A percentile compares a stretch with the other conserved stretches of the same genome.
These are phyloP conservation scores for Trypanosoma avium DNA, from an alignment of 208 protist genomes.

Conservation along the genomic window DNA sequence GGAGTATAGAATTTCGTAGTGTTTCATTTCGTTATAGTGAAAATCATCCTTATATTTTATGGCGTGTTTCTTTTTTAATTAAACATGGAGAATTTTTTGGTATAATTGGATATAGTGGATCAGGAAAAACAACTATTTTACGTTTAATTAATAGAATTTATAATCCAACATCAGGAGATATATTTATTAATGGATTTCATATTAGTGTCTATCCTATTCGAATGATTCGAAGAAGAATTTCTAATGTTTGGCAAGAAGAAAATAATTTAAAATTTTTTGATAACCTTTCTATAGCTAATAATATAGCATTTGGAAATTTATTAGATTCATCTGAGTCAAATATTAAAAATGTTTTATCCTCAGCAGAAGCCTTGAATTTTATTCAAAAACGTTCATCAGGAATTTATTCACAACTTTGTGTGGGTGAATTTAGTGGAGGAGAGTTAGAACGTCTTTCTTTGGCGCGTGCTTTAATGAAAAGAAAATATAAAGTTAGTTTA, in stretches of 20 bases:
- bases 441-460: slow-evolving; percentile 64
- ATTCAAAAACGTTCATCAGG: slow-evolving; percentile 47
- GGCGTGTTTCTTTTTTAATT: slow-evolving; percentile 55
- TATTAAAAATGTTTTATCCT: slow-evolving; percentile 32
- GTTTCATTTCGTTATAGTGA: slow-evolving; percentile 73
- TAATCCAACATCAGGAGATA: slow-evolving; percentile 44
- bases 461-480: slow-evolving; percentile 55
- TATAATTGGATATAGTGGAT: slow-evolving; percentile 71
- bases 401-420: slow-evolving; percentile 22
- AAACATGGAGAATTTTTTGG: slow-evolving; percentile 46
- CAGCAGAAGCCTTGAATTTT: slow-evolving; percentile 31
- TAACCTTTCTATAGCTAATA: slow-evolving; percentile 42
- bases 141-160: slow-evolving; percentile 59
- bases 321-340: slow-evolving; percentile 16
- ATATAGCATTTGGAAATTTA: slow-evolving; percentile 66
- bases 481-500: slow-evolving; percentile 18
- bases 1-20: slow-evolving; percentile 57
- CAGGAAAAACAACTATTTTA: slow-evolving; percentile 73
- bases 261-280: slow-evolving; percentile 50
- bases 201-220: slow-evolving; percentile 50
- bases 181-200: slow-evolving; percentile 52
- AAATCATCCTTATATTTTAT: slow-evolving; percentile 35
- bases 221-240: slow-evolving; percentile 56
- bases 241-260: slow-evolving; percentile 59
- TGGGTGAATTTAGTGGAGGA: slow-evolving; percentile 58